Evolutionary conservation across 1,284 basidiomycete genomes (phyloP).

Genomic region (Cutaneotrichosporon sp.): DNA sequence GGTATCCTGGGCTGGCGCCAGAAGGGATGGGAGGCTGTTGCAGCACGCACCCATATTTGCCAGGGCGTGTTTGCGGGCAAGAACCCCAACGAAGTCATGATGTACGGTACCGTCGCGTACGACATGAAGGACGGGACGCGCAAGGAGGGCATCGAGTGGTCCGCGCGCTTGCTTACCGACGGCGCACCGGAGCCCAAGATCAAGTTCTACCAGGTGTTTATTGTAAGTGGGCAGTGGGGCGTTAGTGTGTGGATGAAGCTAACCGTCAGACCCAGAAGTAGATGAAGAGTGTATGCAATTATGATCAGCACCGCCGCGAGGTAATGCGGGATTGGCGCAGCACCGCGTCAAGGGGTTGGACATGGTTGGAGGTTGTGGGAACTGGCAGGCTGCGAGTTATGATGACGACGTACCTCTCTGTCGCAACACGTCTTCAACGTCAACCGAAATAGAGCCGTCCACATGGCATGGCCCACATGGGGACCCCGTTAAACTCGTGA

Average conservation of each 20-base stretch:
- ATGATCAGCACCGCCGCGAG: not conserved
- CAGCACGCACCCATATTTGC: slow-evolving; percentile 30
- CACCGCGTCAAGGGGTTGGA: not conserved
- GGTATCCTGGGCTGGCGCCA: slow-evolving; percentile 18
- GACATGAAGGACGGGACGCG: slow-evolving; percentile 32
- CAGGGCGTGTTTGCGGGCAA: slow-evolving; percentile 26
- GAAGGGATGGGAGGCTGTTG: slow-evolving; percentile 34
- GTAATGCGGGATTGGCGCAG: not conserved
- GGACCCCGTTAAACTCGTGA: too few species aligned
- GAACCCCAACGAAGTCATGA: slow-evolving; percentile 27
- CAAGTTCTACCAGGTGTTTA: slow-evolving; percentile 38
- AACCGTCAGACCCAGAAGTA: slow-evolving; percentile 6
- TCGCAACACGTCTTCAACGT: too few species aligned
- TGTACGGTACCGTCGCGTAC: slow-evolving; percentile 34
- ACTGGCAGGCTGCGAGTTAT: too few species aligned
- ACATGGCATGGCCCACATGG: too few species aligned
- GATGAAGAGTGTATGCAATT: not conserved
- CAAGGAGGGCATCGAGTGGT: slow-evolving; percentile 30
- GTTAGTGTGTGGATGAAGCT: not conserved
- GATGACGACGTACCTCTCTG: too few species aligned
- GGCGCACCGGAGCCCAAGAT: slow-evolving; percentile 24
- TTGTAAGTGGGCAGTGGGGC: slow-evolving; percentile 28
- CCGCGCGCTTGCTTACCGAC: slow-evolving; percentile 24
- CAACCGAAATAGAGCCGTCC: too few species aligned
- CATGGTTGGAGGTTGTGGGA: not conserved